Percentiles rank a stretch among this genome's conserved stretches.
Conservation (phyloP, 2,329 filamentous ascomycete species). For the Neofusicoccum laricinum region DNA sequence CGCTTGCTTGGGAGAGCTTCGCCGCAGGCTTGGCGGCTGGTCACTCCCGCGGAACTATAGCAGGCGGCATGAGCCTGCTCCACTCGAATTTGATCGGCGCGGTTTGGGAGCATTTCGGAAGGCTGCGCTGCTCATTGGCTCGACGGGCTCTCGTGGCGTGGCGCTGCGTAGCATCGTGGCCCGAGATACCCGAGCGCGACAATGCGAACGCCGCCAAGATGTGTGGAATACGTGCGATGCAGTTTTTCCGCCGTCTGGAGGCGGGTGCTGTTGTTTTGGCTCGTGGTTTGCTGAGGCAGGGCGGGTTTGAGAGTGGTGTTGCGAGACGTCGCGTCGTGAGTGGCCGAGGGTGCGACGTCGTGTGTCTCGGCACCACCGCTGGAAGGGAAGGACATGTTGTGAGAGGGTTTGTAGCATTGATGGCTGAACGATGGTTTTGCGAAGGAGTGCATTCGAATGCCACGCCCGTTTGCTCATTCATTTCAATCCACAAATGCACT, state of each 20-base stretch:
- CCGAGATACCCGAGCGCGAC: neutral
- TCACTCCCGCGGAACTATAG: neutral
- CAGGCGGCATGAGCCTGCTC: neutral
- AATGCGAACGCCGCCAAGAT: slow-evolving; percentile 2
- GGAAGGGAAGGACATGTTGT: neutral
- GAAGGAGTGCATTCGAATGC: too few relatives aligned
- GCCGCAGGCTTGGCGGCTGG: neutral
- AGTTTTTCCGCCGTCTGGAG: neutral
- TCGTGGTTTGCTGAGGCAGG: neutral
- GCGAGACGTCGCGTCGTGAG: slow-evolving; percentile 5
- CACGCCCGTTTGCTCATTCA: too few relatives aligned
- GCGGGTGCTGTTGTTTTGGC: neutral
- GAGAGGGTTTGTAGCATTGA: neutral
- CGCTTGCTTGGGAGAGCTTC: neutral
- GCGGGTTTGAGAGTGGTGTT: neutral
- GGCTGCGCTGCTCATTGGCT: neutral
- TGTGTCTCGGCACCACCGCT: neutral
- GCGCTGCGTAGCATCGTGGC: neutral
- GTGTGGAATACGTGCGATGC: neutral
- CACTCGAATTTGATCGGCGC: neutral
- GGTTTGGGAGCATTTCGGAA: neutral
- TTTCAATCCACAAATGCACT: too few relatives aligned
- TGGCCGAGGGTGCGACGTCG: neutral
- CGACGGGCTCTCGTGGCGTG: too few relatives aligned
- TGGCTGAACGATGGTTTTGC: too few relatives aligned